A percentile compares a stretch with the other conserved stretches of the same genome.
These are phyloP conservation scores for Lactifluus volemus DNA, from an alignment of 768 basidiomycete genomes.

Conservation along the genomic window DNA sequence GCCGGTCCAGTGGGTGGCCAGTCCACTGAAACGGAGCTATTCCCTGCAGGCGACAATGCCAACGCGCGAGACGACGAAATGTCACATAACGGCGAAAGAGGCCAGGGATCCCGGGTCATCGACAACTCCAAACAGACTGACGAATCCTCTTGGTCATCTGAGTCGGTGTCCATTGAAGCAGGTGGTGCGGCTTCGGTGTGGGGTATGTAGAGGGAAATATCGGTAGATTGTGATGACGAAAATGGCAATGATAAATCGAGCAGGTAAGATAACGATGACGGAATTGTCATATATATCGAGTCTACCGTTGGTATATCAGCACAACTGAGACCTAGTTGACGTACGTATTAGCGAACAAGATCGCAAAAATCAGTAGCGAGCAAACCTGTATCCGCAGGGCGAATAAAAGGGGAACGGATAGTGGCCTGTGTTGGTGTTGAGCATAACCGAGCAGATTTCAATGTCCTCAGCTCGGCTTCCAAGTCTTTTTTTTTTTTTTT, in stretches of 20 bases:
- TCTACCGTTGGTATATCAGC: not conserved
- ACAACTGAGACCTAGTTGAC: not conserved
- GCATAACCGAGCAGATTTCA: not conserved
- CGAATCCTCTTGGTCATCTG: not conserved
- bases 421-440: not conserved
- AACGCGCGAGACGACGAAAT: not conserved
- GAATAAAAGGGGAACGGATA: too few species aligned
- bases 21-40: not conserved
- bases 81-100: not conserved
- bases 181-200: not conserved
- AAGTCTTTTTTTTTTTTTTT: too few species aligned
- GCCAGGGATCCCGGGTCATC: not conserved
- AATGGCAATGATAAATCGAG: not conserved
- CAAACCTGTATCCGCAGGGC: not conserved
- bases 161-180: not conserved
- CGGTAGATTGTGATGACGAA: not conserved
- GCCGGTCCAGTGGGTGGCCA: slow-evolving; percentile 10
- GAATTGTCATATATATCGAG: not conserved
- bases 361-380: not conserved
- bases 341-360: not conserved
- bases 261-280: not conserved
- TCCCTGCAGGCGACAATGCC: not conserved
- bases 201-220: not conserved
- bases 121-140: not conserved
- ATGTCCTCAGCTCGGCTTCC: not conserved